These are phyloP conservation scores for Annulohypoxylon stygium DNA, from an alignment of 495 filamentous ascomycete species.

Conservation along the genomic window DNA sequence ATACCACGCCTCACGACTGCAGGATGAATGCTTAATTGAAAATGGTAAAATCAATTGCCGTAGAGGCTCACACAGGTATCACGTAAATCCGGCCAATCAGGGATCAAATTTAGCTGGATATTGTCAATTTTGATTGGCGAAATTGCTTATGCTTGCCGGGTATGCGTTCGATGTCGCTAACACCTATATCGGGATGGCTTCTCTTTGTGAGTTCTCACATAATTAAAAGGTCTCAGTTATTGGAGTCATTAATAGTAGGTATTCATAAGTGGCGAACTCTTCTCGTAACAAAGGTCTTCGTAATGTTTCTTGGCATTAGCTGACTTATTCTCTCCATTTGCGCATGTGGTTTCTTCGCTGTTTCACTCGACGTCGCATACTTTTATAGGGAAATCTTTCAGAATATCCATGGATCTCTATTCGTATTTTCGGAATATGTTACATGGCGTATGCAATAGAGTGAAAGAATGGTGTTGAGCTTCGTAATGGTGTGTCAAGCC, in stretches of 20 bases:
- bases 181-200: not conserved
- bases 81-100: not conserved
- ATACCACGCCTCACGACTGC: not conserved
- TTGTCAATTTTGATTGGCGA: slow-evolving; percentile 1
- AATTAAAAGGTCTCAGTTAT: not conserved
- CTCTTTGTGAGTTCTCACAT: not conserved
- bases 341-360: not conserved
- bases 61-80: not conserved
- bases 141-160: not conserved
- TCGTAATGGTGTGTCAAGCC: slow-evolving; percentile 20
- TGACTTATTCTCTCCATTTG: slow-evolving; percentile 1
- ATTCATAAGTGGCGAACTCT: not conserved
- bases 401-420: slow-evolving; percentile 2
- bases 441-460: slow-evolving; percentile 14
- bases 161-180: not conserved
- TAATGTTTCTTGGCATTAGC: slow-evolving; percentile 3
- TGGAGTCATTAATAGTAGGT: not conserved
- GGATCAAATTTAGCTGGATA: not conserved
- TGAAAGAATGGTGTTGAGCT: slow-evolving; percentile 6
- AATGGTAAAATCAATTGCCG: not conserved
- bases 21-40: not conserved
- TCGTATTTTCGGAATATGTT: slow-evolving; percentile 5
- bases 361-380: slow-evolving; percentile 2
- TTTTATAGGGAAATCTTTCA: not conserved
- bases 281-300: slow-evolving; percentile 1